Conservation (phyloP, 2,329 filamentous ascomycete species). For the Claviceps digitariae region DNA sequence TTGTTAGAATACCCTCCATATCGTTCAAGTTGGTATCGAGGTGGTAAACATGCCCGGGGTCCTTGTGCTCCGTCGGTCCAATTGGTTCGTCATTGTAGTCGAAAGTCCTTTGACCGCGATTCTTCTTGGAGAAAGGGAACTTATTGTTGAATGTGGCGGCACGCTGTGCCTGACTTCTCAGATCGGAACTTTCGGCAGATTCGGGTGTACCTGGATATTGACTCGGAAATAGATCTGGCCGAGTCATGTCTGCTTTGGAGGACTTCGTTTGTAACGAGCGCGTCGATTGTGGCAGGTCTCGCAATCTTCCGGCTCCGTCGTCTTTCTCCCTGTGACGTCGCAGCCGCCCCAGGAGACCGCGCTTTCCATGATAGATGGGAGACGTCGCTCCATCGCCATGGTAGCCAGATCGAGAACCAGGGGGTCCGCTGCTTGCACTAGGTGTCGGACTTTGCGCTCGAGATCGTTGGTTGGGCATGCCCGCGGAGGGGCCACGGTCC, state of each 20-base stretch:
- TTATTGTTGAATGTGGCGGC: slow-evolving; percentile 47
- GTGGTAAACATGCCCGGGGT: slow-evolving; percentile 51
- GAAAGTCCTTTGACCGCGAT: slow-evolving; percentile 28
- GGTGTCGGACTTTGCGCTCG: slow-evolving; percentile 74
- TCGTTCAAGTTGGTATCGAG: slow-evolving; percentile 81
- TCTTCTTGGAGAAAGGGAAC: slow-evolving; percentile 47
- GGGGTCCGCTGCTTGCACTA: slow-evolving; percentile 49
- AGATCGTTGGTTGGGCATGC: slow-evolving; percentile 33
- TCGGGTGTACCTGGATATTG: slow-evolving; percentile 17
- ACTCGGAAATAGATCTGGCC: slow-evolving; percentile 22
- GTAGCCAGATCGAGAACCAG: slow-evolving; percentile 31
- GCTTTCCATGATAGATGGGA: slow-evolving; percentile 39
- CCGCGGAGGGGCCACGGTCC: slow-evolving; percentile 35
- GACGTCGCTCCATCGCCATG: slow-evolving; percentile 43
- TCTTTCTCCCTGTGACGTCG: slow-evolving; percentile 43
- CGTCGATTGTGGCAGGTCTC: slow-evolving; percentile 37
- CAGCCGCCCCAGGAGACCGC: slow-evolving; percentile 36
- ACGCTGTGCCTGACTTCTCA: slow-evolving; percentile 17
- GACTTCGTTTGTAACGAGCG: slow-evolving; percentile 38
- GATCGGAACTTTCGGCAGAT: slow-evolving; percentile 17
- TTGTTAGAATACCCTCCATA: slow-evolving; percentile 81
- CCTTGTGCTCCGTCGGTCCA: slow-evolving; percentile 44
- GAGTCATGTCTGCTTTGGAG: slow-evolving; percentile 33
- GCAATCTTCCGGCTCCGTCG: slow-evolving; percentile 29
- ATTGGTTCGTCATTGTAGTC: slow-evolving; percentile 46